phyloP scores from a whole-genome alignment of 2,329 filamentous ascomycete genomes.

The Trichoderma sp. region DNA sequence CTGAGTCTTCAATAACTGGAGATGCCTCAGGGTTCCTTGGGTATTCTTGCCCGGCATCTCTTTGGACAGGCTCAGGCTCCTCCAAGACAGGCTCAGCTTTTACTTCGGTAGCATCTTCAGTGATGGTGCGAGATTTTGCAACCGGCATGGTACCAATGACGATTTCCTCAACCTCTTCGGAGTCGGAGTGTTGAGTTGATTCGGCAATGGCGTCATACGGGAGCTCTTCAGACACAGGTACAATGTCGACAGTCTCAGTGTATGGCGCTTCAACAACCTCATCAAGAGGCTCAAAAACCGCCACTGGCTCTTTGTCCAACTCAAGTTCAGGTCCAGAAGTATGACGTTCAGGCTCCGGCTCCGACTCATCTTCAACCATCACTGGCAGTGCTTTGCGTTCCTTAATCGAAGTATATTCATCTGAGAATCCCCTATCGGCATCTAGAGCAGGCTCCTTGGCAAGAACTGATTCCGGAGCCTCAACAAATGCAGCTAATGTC shows the following conservation, averaged over 20 bases:
- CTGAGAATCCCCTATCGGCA: neutral
- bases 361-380: neutral
- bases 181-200: neutral
- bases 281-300: constrained; percentile 1
- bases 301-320: neutral
- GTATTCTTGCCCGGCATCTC: neutral
- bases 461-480: neutral
- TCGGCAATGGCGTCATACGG: neutral
- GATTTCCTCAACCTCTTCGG: neutral
- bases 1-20: neutral
- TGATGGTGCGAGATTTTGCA: neutral
- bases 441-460: neutral
- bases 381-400: constrained; percentile 24
- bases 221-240: neutral
- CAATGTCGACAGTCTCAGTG: neutral
- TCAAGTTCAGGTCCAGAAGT: neutral
- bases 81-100: neutral
- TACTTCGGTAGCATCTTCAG: neutral
- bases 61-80: neutral
- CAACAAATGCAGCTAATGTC: neutral
- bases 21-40: neutral
- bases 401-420: constrained; percentile 16
- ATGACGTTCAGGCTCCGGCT: neutral
- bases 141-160: neutral
- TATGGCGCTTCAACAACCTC: neutral